Evolutionary conservation across 441 rosid genomes (phyloP).

Genomic region (Mallotus japonicus): DNA sequence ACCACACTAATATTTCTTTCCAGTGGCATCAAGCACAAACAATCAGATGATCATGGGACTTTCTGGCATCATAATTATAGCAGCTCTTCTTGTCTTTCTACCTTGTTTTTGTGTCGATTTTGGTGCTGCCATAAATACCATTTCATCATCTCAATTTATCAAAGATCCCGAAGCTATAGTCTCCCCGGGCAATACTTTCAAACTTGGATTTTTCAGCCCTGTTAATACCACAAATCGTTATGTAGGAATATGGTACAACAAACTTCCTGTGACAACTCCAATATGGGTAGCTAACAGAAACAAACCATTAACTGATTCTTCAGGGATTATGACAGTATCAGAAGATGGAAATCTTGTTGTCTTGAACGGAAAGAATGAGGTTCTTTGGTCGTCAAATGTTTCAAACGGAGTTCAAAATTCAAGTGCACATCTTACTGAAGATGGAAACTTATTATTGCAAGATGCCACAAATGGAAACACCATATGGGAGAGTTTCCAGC

Average conservation of each 20-base stretch:
- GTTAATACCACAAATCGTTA: constrained; percentile 10
- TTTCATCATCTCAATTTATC: no score
- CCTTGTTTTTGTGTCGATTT: no score
- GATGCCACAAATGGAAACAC: constrained; percentile 13
- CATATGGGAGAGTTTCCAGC: constrained; percentile 51
- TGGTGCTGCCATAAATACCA: no score
- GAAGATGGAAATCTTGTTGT: constrained; percentile 42
- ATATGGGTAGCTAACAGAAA: constrained; percentile 58
- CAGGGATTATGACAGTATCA: no score
- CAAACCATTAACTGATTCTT: background rate
- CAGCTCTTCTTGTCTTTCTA: no score
- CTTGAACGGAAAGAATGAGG: constrained; percentile 28
- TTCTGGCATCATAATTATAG: no score
- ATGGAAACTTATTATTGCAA: constrained; percentile 43
- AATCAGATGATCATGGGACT: no score
- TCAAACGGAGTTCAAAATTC: constrained; percentile 17
- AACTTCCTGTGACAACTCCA: constrained; percentile 21
- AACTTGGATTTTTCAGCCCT: constrained; percentile 23
- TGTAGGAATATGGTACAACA: constrained; percentile 39
- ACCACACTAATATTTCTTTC: no score
- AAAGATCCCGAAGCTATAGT: no score
- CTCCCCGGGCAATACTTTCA: background rate
- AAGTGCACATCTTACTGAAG: constrained; percentile 35
- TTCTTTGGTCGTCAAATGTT: constrained; percentile 48
- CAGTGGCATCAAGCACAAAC: no score